Percentiles rank a stretch among this genome's conserved stretches.
phyloP scores from a whole-genome alignment of 164 flowering plant species.

The Warburgia ugandensis region DNA sequence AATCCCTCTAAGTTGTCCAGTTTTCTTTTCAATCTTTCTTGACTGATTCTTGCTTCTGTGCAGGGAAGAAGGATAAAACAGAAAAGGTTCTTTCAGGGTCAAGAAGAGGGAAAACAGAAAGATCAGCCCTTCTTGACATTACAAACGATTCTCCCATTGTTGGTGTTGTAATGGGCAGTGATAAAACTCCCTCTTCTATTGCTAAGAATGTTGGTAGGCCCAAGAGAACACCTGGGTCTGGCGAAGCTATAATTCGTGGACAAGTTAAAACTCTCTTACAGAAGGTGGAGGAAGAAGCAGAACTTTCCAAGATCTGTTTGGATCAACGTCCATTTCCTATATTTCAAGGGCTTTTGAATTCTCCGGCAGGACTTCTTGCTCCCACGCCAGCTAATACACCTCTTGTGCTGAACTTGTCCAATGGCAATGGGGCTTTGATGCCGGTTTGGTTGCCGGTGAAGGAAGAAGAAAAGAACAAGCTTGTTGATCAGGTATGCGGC shows the following conservation, averaged over 20 bases:
- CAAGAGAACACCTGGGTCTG: slow-evolving; percentile 71
- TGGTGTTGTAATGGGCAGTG: slow-evolving; percentile 52
- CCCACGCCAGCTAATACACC: slow-evolving; percentile 73
- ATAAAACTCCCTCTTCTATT: slow-evolving; percentile 56
- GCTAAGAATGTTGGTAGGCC: slow-evolving; percentile 26
- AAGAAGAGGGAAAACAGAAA: slow-evolving; percentile 31
- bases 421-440: neutral
- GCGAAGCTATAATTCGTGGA: slow-evolving; percentile 74
- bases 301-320: slow-evolving; percentile 32
- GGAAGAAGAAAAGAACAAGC: no score
- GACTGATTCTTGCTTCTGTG: no score
- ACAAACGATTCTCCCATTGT: slow-evolving; percentile 88
- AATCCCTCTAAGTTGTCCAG: neutral
- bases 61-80: slow-evolving; percentile 46
- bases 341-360: slow-evolving; percentile 21
- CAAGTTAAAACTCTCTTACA: slow-evolving; percentile 81
- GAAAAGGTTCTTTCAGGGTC: slow-evolving; percentile 41
- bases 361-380: slow-evolving; percentile 49
- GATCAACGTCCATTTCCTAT: slow-evolving; percentile 22
- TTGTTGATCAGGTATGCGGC: no score
- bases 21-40: neutral
- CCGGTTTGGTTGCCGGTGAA: no score
- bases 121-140: slow-evolving; percentile 60
- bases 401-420: slow-evolving; percentile 24
- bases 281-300: slow-evolving; percentile 80